phyloP scores from a whole-genome alignment of 179 eudicot species.

The Silene coronaria region DNA sequence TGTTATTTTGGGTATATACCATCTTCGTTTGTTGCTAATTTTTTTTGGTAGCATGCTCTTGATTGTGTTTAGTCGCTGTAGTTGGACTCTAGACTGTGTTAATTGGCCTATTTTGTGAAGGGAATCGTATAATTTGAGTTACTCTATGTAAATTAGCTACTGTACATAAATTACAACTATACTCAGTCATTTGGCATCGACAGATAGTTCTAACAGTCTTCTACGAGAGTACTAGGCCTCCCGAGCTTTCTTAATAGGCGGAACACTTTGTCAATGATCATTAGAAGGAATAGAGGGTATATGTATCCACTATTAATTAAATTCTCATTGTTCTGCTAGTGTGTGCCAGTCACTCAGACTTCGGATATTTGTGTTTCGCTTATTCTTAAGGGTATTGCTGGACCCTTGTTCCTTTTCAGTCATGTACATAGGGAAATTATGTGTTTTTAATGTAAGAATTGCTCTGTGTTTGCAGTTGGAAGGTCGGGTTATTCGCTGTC shows the following conservation, averaged over 20 bases:
- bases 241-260: not conserved
- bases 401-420: not conserved
- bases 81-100: not conserved
- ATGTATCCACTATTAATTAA: not conserved
- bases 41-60: not conserved
- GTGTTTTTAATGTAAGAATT: constrained; percentile 17
- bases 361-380: not conserved
- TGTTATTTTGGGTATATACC: constrained; percentile 58
- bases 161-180: not conserved
- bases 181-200: not conserved
- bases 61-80: not conserved
- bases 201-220: not conserved
- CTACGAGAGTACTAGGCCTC: not conserved
- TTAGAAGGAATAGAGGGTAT: not conserved
- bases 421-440: constrained; percentile 3
- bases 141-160: not conserved
- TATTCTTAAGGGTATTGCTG: not conserved
- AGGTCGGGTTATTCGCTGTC: constrained; percentile 51
- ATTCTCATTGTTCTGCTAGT: not conserved
- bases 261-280: not conserved
- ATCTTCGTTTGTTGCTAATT: not conserved
- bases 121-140: not conserved
- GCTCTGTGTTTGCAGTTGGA: constrained; percentile 59
- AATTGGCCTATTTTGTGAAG: not conserved
- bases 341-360: not conserved